Percentiles rank a stretch among this genome's conserved stretches.
phyloP scores from a whole-genome alignment of 2,329 filamentous ascomycete species.

The Cordyceps farinosa region DNA sequence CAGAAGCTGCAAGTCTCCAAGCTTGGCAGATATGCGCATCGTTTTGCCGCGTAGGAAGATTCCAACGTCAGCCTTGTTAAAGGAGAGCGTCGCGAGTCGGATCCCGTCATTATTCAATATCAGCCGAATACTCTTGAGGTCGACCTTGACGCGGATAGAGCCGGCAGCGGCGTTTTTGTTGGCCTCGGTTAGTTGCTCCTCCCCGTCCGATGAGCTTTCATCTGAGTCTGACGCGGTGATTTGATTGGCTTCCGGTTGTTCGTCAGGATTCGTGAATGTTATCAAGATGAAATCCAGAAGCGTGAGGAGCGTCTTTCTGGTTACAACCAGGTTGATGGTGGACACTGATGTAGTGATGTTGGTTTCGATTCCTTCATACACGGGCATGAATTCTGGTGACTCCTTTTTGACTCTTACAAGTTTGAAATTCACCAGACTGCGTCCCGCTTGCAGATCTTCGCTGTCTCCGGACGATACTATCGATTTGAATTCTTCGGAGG shows the following conservation, averaged over 20 bases:
- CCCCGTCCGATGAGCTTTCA: constrained; percentile 37
- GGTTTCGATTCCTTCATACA: constrained; percentile 89
- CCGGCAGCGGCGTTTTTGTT: constrained; percentile 46
- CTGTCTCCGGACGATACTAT: constrained; percentile 82
- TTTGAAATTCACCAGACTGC: constrained; percentile 83
- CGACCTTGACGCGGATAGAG: constrained; percentile 89
- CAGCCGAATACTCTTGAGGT: constrained; percentile 87
- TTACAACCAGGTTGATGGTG: constrained; percentile 94
- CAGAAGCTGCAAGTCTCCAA: constrained; percentile 83
- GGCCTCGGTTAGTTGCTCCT: constrained; percentile 34
- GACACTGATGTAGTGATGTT: constrained; percentile 89
- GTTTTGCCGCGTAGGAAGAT: constrained; percentile 82
- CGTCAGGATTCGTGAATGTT: constrained; percentile 70
- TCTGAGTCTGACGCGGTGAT: constrained; percentile 34
- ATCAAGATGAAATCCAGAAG: constrained; percentile 89
- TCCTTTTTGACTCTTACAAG: constrained; percentile 85
- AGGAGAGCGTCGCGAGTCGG: constrained; percentile 82
- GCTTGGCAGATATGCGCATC: constrained; percentile 80
- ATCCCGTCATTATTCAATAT: constrained; percentile 98
- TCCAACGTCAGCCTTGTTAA: constrained; percentile 88
- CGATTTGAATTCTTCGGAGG: constrained; percentile 87
- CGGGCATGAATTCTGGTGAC: constrained; percentile 88
- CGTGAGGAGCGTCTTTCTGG: constrained; percentile 85
- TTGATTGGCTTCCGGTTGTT: constrained; percentile 24
- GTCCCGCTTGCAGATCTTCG: constrained; percentile 70